Conservation (phyloP, 164 flowering plant species). For the Vitis rotundifolia region DNA sequence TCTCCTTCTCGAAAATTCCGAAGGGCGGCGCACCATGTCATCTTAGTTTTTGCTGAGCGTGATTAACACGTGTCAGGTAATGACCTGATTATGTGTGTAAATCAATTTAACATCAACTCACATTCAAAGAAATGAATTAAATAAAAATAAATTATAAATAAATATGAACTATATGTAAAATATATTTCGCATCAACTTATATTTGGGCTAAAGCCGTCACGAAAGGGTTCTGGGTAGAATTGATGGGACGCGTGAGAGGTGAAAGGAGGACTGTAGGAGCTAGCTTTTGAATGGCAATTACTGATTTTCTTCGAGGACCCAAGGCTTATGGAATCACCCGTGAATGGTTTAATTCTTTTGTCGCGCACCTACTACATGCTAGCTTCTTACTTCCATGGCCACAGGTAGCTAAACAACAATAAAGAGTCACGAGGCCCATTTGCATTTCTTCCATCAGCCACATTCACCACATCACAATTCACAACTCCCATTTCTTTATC, state of each 20-base stretch:
- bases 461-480: not conserved
- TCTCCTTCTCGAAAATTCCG: too few relatives aligned
- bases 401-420: slow-evolving; percentile 46
- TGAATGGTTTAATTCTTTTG: slow-evolving; percentile 24
- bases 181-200: not conserved
- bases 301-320: slow-evolving; percentile 1
- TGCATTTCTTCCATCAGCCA: slow-evolving; percentile 10
- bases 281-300: not conserved
- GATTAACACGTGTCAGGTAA: too few relatives aligned
- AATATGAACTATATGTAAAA: too few relatives aligned
- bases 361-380: slow-evolving; percentile 10
- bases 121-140: too few relatives aligned
- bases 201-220: not conserved
- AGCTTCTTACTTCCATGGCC: slow-evolving; percentile 18
- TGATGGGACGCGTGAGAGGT: not conserved
- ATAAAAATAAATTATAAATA: too few relatives aligned
- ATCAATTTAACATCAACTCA: too few relatives aligned
- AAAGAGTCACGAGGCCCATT: slow-evolving; percentile 55
- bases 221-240: not conserved
- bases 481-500: slow-evolving; percentile 1
- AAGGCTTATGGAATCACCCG: slow-evolving; percentile 14
- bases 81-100: too few relatives aligned
- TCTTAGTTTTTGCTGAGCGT: too few relatives aligned
- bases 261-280: not conserved
- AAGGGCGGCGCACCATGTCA: too few relatives aligned